Conservation (phyloP, 345 rosid species). For the Citrus sinensis region DVS_A1.0 CM039165.1:35212501-35213000, state of each 20-base stretch:
- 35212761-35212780: slow-evolving; percentile 18
- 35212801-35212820: slow-evolving; percentile 25
- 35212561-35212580: slow-evolving; percentile 47
- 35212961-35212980: slow-evolving; percentile 61
- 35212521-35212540: slow-evolving; percentile 53
- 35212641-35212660: slow-evolving; percentile 44
- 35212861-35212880: slow-evolving; percentile 50
- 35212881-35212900: slow-evolving; percentile 40
- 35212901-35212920: slow-evolving; percentile 55
- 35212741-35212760: slow-evolving; percentile 35
- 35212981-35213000: slow-evolving; percentile 41
- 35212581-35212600: slow-evolving; percentile 37
- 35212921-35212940: slow-evolving; percentile 55
- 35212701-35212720: slow-evolving; percentile 42
- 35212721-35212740: slow-evolving; percentile 36
- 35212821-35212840: slow-evolving; percentile 58
- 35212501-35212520: slow-evolving; percentile 33
- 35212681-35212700: slow-evolving; percentile 61
- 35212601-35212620: slow-evolving; percentile 57
- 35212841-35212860: slow-evolving; percentile 61
- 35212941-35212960: slow-evolving; percentile 37
- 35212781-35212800: not conserved
- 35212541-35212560: slow-evolving; percentile 60
- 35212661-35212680: slow-evolving; percentile 40
- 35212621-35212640: slow-evolving; percentile 66